Conservation (phyloP, 352 stramenopile genomes). For the Pythium brachiatum region DNA sequence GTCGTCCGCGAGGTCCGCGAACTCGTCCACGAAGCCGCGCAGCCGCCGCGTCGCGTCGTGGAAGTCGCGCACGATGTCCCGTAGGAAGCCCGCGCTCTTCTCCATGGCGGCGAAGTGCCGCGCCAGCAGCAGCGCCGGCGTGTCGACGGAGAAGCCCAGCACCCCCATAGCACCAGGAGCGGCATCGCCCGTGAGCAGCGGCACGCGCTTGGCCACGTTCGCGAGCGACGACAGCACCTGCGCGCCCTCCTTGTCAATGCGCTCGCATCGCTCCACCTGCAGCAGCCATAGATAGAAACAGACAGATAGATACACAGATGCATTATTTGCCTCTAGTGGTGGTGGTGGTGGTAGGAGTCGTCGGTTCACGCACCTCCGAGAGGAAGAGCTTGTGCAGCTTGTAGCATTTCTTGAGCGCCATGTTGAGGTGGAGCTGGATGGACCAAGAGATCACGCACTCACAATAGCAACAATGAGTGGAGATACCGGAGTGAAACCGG, state of each 20-base stretch:
- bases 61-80: slow-evolving; percentile 49
- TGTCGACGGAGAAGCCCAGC: slow-evolving; percentile 35
- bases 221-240: slow-evolving; percentile 68
- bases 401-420: slow-evolving; percentile 58
- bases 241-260: slow-evolving; percentile 56
- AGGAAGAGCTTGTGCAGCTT: slow-evolving; percentile 71
- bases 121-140: slow-evolving; percentile 42
- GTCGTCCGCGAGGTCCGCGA: slow-evolving; percentile 31
- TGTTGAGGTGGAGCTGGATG: slow-evolving; percentile 14
- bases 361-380: slow-evolving; percentile 36
- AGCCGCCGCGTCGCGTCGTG: slow-evolving; percentile 43
- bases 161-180: slow-evolving; percentile 38
- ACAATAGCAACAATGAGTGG: no score
- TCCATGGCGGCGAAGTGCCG: slow-evolving; percentile 72
- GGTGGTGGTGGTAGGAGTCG: neutral
- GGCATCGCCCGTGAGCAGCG: slow-evolving; percentile 30
- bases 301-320: no score
- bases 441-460: neutral
- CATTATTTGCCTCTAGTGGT: neutral
- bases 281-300: no score
- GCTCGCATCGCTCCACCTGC: slow-evolving; percentile 36
- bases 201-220: slow-evolving; percentile 63
- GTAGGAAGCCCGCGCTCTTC: slow-evolving; percentile 57
- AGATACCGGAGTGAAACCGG: slow-evolving; percentile 15
- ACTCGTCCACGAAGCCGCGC: slow-evolving; percentile 36